Conservation (phyloP, 2,329 filamentous ascomycete species). For the Mariannaea elegans region DNA sequence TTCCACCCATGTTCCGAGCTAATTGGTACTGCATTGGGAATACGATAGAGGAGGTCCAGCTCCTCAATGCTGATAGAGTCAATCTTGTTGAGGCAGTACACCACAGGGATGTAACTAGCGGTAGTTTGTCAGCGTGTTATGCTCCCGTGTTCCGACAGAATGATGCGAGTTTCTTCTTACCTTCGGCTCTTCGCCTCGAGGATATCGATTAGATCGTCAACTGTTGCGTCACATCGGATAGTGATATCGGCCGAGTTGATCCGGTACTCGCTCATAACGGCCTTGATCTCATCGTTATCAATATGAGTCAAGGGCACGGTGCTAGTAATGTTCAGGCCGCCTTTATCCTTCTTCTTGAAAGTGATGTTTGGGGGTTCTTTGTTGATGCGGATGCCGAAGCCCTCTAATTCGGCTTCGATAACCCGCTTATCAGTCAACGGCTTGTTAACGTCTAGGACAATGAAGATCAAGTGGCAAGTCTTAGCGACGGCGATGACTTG, state of each 20-base stretch:
- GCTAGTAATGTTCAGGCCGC: conserved; percentile 94
- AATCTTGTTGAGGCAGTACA: conserved; percentile 99
- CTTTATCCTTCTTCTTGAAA: conserved; percentile 99
- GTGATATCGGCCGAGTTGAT: conserved; percentile 97
- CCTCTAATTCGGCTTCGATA: conserved; percentile 94
- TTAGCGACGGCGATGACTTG: conserved; percentile 99
- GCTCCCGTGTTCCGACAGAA: conserved; percentile 3
- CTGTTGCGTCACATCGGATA: conserved; percentile 95
- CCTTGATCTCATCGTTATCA: conserved; percentile 95
- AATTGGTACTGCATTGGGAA: conserved; percentile 96
- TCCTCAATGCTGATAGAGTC: conserved; percentile 98
- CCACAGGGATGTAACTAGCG: conserved; percentile 94
- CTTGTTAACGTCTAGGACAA: conserved; percentile 98
- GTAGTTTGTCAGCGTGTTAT: conserved; percentile 24
- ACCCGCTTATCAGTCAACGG: conserved; percentile 95
- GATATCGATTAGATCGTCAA: conserved; percentile 96
- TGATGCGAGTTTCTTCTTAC: conserved; percentile 35
- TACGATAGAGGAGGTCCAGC: conserved; percentile 93
- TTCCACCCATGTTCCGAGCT: conserved; percentile 99
- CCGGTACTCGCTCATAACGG: conserved; percentile 96
- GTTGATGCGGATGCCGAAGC: conserved; percentile 97
- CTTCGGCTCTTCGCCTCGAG: conserved; percentile 89
- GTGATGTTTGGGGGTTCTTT: conserved; percentile 97
- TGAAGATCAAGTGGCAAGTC: conserved; percentile 98
- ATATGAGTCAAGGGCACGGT: conserved; percentile 93